phyloP scores from a whole-genome alignment of 2,329 filamentous ascomycete species.

The Aspergillus uvarum region DNA sequence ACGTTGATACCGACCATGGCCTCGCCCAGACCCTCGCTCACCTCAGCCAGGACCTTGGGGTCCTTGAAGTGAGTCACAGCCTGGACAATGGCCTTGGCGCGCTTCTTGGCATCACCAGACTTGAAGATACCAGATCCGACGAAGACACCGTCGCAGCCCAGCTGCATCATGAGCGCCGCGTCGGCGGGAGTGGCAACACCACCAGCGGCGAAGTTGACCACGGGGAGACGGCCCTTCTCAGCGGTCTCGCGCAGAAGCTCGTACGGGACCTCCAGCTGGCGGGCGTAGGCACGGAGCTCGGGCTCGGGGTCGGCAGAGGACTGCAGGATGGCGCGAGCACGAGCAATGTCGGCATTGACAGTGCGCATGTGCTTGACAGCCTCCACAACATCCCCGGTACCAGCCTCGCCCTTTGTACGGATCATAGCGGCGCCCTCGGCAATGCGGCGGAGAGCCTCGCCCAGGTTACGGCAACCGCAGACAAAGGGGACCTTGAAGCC shows the following conservation, averaged over 20 bases:
- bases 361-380: conserved; percentile 95
- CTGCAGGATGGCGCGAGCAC: conserved; percentile 59
- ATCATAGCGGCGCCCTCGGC: conserved; percentile 97
- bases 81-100: conserved; percentile 91
- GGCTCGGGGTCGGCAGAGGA: conserved; percentile 55
- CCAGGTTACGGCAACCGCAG: conserved; percentile 91
- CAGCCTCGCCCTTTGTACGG: conserved; percentile 96
- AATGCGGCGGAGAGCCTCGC: conserved; percentile 87
- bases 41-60: conserved; percentile 78
- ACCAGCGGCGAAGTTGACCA: conserved; percentile 98
- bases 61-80: conserved; percentile 90
- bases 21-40: conserved; percentile 87
- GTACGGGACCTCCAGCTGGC: conserved; percentile 76
- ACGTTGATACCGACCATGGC: conserved; percentile 97
- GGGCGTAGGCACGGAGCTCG: conserved; percentile 75
- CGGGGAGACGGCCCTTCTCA: conserved; percentile 80
- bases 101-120: conserved; percentile 82
- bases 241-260: conserved; percentile 82
- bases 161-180: conserved; percentile 97
- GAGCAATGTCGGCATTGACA: conserved; percentile 77
- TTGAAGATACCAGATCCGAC: conserved; percentile 98
- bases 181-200: conserved; percentile 98
- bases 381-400: conserved; percentile 95
- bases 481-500: conserved; percentile 85
- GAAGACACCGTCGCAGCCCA: conserved; percentile 97